These are phyloP conservation scores for Phyllosticta capitalensis DNA, from an alignment of 2,329 filamentous ascomycete genomes.

Conservation along the genomic window DNA sequence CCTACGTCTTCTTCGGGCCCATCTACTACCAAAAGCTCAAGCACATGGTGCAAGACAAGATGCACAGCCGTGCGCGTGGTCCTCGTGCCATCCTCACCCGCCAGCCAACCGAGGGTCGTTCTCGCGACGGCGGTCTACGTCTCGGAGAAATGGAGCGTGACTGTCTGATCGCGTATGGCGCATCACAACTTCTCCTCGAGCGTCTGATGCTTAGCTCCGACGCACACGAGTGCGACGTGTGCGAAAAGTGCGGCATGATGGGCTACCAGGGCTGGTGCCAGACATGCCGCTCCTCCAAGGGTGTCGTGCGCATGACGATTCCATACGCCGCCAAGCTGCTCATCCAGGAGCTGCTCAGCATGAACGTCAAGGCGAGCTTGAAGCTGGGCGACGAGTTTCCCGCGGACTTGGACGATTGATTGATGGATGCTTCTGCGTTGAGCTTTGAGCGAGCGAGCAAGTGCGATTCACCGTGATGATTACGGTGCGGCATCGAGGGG, in stretches of 20 bases:
- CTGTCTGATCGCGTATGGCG: slow-evolving; percentile 94
- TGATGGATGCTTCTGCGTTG: not conserved
- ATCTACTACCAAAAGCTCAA: slow-evolving; percentile 99
- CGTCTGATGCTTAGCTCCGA: slow-evolving; percentile 92
- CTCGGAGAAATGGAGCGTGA: slow-evolving; percentile 98
- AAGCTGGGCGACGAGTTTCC: slow-evolving; percentile 93
- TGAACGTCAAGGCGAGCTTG: slow-evolving; percentile 94
- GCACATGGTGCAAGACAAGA: slow-evolving; percentile 99
- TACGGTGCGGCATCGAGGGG: not conserved
- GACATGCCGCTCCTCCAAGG: slow-evolving; percentile 75
- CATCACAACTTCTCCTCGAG: slow-evolving; percentile 83
- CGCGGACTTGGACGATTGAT: slow-evolving; percentile 2
- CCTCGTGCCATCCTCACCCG: slow-evolving; percentile 86
- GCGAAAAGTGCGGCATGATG: slow-evolving; percentile 88
- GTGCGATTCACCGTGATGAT: not conserved
- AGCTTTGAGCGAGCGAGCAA: not conserved
- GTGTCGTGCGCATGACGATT: slow-evolving; percentile 88
- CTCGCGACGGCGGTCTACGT: slow-evolving; percentile 81
- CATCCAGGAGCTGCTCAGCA: slow-evolving; percentile 91
- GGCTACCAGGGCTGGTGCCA: slow-evolving; percentile 93
- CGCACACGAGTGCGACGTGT: slow-evolving; percentile 84
- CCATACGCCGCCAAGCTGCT: slow-evolving; percentile 95
- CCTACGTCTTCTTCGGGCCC: slow-evolving; percentile 96
- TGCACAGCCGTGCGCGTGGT: slow-evolving; percentile 89
- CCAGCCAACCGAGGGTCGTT: slow-evolving; percentile 92